Percentiles rank a stretch among this genome's conserved stretches.
These are phyloP conservation scores for Pseudogymnoascus sp. DNA, from an alignment of 2,329 filamentous ascomycete species.

Conservation along the genomic window DNA sequence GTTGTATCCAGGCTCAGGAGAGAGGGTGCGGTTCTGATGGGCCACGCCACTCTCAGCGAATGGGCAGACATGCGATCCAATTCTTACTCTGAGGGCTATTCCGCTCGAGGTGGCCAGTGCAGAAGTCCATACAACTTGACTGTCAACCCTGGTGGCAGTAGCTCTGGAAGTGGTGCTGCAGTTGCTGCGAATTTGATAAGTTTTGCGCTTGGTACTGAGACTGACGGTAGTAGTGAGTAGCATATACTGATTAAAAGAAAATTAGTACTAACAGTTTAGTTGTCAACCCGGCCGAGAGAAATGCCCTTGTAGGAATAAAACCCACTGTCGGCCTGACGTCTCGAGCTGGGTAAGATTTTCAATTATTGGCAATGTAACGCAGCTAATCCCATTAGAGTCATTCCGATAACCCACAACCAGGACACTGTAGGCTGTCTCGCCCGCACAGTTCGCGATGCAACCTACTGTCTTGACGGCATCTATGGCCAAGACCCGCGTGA, in stretches of 20 bases:
- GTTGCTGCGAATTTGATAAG: conserved; percentile 20
- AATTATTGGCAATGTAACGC: too few species aligned
- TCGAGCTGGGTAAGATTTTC: conserved; percentile 30
- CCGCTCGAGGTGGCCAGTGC: conserved; percentile 53
- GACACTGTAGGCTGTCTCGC: conserved; percentile 61
- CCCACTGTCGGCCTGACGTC: conserved; percentile 60
- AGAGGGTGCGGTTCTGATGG: conserved; percentile 57
- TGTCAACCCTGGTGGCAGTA: conserved; percentile 59
- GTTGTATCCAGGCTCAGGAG: conserved; percentile 52
- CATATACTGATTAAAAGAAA: too few species aligned
- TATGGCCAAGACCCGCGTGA: conserved; percentile 44
- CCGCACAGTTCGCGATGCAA: conserved; percentile 57
- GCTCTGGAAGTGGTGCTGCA: conserved; percentile 54
- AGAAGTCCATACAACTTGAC: conserved; percentile 51
- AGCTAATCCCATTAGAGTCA: conserved; percentile 36
- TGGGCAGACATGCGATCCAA: conserved; percentile 56
- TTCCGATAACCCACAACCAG: conserved; percentile 55
- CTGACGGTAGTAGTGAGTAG: conserved; percentile 41
- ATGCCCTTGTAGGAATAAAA: conserved; percentile 61
- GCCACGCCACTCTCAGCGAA: conserved; percentile 58
- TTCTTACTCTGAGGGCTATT: conserved; percentile 55
- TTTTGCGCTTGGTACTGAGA: conserved; percentile 45
- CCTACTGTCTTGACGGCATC: conserved; percentile 53
- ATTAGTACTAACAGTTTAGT: conserved; percentile 49
- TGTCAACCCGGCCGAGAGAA: conserved; percentile 43